These are phyloP conservation scores for Brassica hybrid DNA, from an alignment of 441 rosid species.

Conservation along the genomic window DNA sequence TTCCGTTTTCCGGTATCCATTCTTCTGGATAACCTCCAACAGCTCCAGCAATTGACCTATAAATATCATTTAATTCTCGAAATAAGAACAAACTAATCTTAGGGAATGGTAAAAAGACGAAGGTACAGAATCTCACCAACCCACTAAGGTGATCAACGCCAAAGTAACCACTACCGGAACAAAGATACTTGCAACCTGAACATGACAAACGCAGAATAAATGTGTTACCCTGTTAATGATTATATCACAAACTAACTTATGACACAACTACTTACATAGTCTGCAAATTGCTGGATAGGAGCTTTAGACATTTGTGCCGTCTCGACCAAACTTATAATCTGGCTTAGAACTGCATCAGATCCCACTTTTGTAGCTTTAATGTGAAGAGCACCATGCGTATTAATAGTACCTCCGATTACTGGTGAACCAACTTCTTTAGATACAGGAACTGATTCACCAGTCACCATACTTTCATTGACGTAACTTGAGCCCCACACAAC, in stretches of 20 bases:
- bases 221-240: neutral
- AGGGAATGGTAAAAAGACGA: conserved; percentile 4
- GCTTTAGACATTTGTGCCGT: conserved; percentile 99
- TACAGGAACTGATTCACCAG: conserved; percentile 93
- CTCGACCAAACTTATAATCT: conserved; percentile 97
- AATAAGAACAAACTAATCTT: conserved; percentile 18
- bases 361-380: conserved; percentile 91
- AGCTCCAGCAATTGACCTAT: conserved; percentile 79
- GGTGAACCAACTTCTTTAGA: conserved; percentile 71
- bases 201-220: conserved; percentile 27
- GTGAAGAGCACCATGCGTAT: conserved; percentile 91
- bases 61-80: conserved; percentile 30
- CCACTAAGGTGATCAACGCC: conserved; percentile 74
- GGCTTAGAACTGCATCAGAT: conserved; percentile 91
- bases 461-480: conserved; percentile 97
- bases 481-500: conserved; percentile 96
- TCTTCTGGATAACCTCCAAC: conserved; percentile 80
- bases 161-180: conserved; percentile 87
- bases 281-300: conserved; percentile 98
- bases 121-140: conserved; percentile 68
- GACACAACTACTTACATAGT: conserved; percentile 68
- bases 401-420: conserved; percentile 95
- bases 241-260: neutral
- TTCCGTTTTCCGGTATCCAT: conserved; percentile 89
- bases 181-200: conserved; percentile 96